Conservation (phyloP, 306 rosid species). For the Corylus avellana region DNA sequence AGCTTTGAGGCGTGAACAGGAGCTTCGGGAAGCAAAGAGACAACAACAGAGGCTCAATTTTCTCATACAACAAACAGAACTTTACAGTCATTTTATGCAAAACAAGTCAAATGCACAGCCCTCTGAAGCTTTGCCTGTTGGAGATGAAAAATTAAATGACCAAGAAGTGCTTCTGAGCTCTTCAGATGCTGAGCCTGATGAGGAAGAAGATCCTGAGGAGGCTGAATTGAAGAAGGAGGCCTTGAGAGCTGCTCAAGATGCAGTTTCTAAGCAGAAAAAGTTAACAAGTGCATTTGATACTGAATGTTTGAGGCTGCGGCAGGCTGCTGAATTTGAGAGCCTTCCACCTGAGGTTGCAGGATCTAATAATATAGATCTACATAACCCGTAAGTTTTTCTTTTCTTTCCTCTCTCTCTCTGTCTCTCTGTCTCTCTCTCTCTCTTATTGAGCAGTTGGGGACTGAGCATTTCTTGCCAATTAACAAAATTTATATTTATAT, state of each 20-base stretch:
- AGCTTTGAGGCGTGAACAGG: constrained; percentile 93
- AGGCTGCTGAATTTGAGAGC: constrained; percentile 67
- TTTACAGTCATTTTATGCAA: constrained; percentile 99
- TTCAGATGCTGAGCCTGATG: constrained; percentile 46
- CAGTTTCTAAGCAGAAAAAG: constrained; percentile 87
- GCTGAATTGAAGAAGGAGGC: constrained; percentile 92
- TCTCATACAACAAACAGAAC: constrained; percentile 97
- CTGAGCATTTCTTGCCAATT: constrained; percentile 22
- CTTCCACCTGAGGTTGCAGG: constrained; percentile 79
- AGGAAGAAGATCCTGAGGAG: constrained; percentile 89
- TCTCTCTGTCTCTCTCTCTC: neutral
- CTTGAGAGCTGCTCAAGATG: constrained; percentile 97
- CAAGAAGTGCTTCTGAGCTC: constrained; percentile 48
- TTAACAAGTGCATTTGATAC: constrained; percentile 82
- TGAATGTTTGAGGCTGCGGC: constrained; percentile 85
- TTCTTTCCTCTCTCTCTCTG: neutral
- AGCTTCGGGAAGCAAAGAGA: constrained; percentile 97
- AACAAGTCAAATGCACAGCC: constrained; percentile 77
- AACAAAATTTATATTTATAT: constrained; percentile 31
- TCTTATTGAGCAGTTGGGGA: constrained; percentile 24
- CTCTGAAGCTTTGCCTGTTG: constrained; percentile 58
- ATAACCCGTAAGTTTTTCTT: constrained; percentile 70
- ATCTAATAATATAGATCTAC: constrained; percentile 91
- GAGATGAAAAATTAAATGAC: constrained; percentile 49
- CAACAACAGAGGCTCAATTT: constrained; percentile 98